Percentiles rank a stretch among this genome's conserved stretches.
These are phyloP conservation scores for Cyclaneusma minus DNA, from an alignment of 2,329 filamentous ascomycete species.

Conservation along the genomic window DNA sequence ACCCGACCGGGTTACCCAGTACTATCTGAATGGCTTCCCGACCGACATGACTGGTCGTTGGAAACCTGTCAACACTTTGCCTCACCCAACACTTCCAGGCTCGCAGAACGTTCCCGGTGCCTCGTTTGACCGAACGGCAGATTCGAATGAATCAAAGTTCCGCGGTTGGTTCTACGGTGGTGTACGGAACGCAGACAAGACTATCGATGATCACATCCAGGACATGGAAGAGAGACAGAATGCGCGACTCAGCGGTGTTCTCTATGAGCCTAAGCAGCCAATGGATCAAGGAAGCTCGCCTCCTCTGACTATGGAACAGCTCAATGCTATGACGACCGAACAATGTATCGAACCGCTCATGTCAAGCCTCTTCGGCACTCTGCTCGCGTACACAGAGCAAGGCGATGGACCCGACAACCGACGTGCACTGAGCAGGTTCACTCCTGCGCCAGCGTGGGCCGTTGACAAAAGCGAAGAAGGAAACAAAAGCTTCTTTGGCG, in stretches of 20 bases:
- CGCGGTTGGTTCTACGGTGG: slow-evolving; percentile 16
- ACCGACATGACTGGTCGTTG: slow-evolving; percentile 10
- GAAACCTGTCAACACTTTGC: too few relatives aligned
- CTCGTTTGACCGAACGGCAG: slow-evolving; percentile 4
- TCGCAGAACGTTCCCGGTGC: too few relatives aligned
- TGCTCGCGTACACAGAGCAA: slow-evolving; percentile 12
- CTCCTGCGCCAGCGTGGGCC: slow-evolving; percentile 7
- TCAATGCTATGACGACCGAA: slow-evolving; percentile 10
- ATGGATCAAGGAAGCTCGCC: not conserved
- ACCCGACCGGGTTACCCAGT: slow-evolving; percentile 8
- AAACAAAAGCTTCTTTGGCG: slow-evolving; percentile 15
- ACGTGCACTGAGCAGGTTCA: slow-evolving; percentile 9
- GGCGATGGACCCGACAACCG: slow-evolving; percentile 5
- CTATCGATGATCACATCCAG: slow-evolving; percentile 9
- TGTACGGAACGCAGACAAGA: slow-evolving; percentile 13
- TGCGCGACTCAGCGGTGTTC: not conserved
- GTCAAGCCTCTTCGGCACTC: slow-evolving; percentile 11
- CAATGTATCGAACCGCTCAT: slow-evolving; percentile 13
- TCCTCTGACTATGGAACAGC: slow-evolving; percentile 9
- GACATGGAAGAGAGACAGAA: slow-evolving; percentile 8
- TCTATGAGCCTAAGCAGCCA: slow-evolving; percentile 1
- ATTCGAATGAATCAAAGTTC: slow-evolving; percentile 6
- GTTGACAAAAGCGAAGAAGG: slow-evolving; percentile 13
- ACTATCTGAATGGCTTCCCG: slow-evolving; percentile 15
- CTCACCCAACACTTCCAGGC: too few relatives aligned